Percentiles rank a stretch among this genome's conserved stretches.
These are phyloP conservation scores for Globisporangium cederbergense DNA, from an alignment of 352 stramenopile genomes.

Conservation along the genomic window DNA sequence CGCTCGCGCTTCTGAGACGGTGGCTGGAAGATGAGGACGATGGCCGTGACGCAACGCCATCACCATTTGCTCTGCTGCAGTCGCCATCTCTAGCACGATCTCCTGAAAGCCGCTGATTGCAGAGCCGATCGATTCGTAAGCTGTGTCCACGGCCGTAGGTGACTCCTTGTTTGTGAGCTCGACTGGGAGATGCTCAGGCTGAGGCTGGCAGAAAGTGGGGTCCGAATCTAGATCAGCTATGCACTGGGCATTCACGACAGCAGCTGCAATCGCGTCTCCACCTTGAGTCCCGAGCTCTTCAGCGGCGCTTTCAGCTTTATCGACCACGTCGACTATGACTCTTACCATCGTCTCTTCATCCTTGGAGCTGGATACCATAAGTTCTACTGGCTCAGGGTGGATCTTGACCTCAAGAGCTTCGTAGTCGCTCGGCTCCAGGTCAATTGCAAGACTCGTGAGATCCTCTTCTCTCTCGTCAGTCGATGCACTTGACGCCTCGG, in stretches of 20 bases:
- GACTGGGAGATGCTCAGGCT: not conserved
- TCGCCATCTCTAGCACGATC: slow-evolving; percentile 8
- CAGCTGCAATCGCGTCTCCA: not conserved
- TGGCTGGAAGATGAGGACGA: not conserved
- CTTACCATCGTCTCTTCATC: not conserved
- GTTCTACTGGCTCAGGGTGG: not conserved
- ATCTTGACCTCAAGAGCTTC: not conserved
- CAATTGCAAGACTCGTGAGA: not conserved
- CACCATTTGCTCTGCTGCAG: slow-evolving; percentile 13
- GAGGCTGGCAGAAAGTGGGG: not conserved
- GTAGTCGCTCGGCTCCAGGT: not conserved
- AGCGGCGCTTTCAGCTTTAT: not conserved
- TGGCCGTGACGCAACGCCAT: slow-evolving; percentile 1
- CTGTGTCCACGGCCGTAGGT: not conserved
- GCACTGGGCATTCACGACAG: not conserved
- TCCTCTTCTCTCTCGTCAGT: not conserved
- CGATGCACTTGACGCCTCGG: not conserved
- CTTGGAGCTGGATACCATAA: not conserved
- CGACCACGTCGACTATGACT: not conserved
- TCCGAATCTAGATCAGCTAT: not conserved
- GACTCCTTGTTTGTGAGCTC: not conserved
- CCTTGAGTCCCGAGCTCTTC: not conserved
- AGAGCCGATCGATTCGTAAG: not conserved
- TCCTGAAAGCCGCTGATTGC: slow-evolving; percentile 2
- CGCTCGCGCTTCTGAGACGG: not conserved